Evolutionary conservation across 2,329 filamentous ascomycete genomes (phyloP), one percentile per base, ranked within the genome.

Genomic region (Dactylonectria macrodidyma): DNA sequence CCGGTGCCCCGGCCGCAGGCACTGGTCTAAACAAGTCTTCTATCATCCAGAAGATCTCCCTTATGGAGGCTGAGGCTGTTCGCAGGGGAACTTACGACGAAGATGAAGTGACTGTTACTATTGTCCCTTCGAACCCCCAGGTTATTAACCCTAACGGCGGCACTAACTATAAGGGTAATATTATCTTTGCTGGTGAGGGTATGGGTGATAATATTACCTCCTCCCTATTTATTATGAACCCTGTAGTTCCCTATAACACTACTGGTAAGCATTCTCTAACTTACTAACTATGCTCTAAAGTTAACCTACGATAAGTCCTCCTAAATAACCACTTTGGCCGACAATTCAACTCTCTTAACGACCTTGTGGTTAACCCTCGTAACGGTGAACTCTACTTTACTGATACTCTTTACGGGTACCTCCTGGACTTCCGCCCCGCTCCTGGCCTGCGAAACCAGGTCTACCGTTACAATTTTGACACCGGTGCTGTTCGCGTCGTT

Each of bases 301-400:
- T 0, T 34, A 69, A 1, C 7, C 12, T 3, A 1, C 10, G 8
- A 19, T 2, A 5, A 83, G 84, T 85, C 0, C 78, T 92, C 12
- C 65, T 91, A 16, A 89, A 89, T 71, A 89, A 88, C 76, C 91
- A 83, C 75, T 88, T 88, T 57, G 88, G 89, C 19, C 84, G 88
- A 3, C 82, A 86, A 46, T 91, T 91, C 78, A 89, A 85, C 75
- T 90, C 88, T 0, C 78, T 90, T 11, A 91, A 91, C 69, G 89
- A 91, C 67, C 82, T 88, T 0, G 82, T 84, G 1, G 75, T 89
- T 62, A 84, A 90, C 70, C 83, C 88, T 34, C 76, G 78, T 11
- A 89, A 86, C 64, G 83, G 84, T n/a, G 84, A 88, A 30, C 79
- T 91, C n/a, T 92, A 90, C 81, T 91, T 92, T 72, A 91, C 89